Evolutionary conservation across 768 basidiomycete species (phyloP).

Genomic region (Psilocybe subaeruginosa): DNA sequence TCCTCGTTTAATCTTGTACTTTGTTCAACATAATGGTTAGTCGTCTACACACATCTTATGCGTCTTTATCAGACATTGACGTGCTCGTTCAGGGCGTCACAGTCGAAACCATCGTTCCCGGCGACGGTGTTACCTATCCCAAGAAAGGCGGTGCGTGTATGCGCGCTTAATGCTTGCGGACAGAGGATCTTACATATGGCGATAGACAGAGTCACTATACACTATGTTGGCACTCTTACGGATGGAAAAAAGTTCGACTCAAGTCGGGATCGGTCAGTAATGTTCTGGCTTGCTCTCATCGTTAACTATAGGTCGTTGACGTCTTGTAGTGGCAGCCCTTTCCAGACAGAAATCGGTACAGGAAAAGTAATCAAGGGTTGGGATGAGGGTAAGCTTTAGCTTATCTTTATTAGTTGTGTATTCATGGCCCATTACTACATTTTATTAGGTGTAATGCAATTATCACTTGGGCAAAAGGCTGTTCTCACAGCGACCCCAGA

Average conservation of each 20-base stretch:
- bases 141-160: constrained; percentile 64
- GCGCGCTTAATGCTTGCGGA: constrained; percentile 13
- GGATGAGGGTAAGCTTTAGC: constrained; percentile 73
- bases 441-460: constrained; percentile 69
- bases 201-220: constrained; percentile 71
- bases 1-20: constrained; percentile 36
- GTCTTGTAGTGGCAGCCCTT: constrained; percentile 52
- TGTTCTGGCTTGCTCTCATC: constrained; percentile 9
- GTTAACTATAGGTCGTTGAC: not conserved
- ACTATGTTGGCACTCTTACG: constrained; percentile 75
- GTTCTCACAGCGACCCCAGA: constrained; percentile 68
- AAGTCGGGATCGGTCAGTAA: constrained; percentile 71
- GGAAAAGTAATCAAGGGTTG: constrained; percentile 89
- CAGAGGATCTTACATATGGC: constrained; percentile 23
- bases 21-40: constrained; percentile 20
- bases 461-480: constrained; percentile 80
- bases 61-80: not conserved
- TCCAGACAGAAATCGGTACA: constrained; percentile 73
- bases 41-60: constrained; percentile 6
- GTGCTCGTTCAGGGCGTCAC: constrained; percentile 62
- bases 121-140: constrained; percentile 69
- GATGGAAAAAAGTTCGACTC: constrained; percentile 77
- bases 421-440: constrained; percentile 2
- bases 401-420: not conserved
- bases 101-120: constrained; percentile 57